phyloP scores from a whole-genome alignment of 495 filamentous ascomycete genomes.

The Corynascus novoguineensis region DNA sequence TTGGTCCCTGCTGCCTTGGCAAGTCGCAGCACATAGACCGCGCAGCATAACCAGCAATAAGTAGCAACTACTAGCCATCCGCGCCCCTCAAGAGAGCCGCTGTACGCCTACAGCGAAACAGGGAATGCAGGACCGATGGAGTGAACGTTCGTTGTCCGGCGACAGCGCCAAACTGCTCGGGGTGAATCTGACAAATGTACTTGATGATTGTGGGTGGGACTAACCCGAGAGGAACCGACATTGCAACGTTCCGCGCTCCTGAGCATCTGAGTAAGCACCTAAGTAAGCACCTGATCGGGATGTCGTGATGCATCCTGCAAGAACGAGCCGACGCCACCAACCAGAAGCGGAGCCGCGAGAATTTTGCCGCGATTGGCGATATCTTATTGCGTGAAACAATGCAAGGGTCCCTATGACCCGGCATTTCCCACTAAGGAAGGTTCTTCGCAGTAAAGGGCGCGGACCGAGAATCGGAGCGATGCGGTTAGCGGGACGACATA shows the following conservation, averaged over 20 bases:
- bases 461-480: conserved; percentile 2
- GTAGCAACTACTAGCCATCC: not conserved
- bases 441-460: not conserved
- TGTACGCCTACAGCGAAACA: no score
- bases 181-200: no score
- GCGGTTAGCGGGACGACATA: not conserved
- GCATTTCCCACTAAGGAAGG: conserved; percentile 4
- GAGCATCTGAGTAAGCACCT: not conserved
- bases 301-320: conserved; percentile 7
- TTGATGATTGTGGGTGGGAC: no score
- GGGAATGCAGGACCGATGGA: no score
- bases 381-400: no score
- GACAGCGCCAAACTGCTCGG: no score
- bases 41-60: not conserved
- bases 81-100: not conserved
- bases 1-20: conserved; percentile 51
- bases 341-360: not conserved
- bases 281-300: not conserved
- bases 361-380: conserved; percentile 1
- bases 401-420: conserved; percentile 1
- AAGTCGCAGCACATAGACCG: conserved; percentile 11
- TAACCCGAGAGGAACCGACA: no score
- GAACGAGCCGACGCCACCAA: not conserved
- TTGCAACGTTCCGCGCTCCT: no score
- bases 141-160: no score